Conservation (phyloP, 768 basidiomycete genomes). For the Xanthoconium stramineum region DNA sequence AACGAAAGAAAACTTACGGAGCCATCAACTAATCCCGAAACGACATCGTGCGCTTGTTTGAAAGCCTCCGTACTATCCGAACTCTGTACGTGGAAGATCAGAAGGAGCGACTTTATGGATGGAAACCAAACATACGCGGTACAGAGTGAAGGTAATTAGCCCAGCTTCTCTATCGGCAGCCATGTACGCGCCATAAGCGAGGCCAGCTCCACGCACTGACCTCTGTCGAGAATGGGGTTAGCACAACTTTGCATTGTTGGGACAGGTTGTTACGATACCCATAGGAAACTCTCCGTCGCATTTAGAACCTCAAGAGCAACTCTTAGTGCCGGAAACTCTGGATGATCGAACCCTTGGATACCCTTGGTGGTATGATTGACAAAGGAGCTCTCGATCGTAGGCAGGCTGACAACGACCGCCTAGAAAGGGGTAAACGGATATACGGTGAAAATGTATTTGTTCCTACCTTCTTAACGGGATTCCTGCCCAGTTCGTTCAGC, state of each 20-base stretch:
- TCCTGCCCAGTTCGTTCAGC: constrained; percentile 70
- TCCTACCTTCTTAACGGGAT: constrained; percentile 66
- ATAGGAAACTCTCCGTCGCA: constrained; percentile 91
- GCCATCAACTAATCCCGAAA: constrained; percentile 78
- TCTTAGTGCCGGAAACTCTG: constrained; percentile 79
- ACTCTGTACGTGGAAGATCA: constrained; percentile 47
- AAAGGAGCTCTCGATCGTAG: constrained; percentile 93
- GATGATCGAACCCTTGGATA: constrained; percentile 75
- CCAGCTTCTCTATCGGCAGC: constrained; percentile 77
- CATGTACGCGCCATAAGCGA: constrained; percentile 90
- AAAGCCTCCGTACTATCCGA: constrained; percentile 79
- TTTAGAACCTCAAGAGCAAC: constrained; percentile 88
- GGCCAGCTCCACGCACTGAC: constrained; percentile 88
- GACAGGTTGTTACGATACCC: constrained; percentile 49
- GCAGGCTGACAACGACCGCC: constrained; percentile 84
- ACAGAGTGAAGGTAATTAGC: constrained; percentile 69
- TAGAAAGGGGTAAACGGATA: constrained; percentile 27
- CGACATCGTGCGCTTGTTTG: constrained; percentile 72
- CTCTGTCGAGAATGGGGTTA: constrained; percentile 44
- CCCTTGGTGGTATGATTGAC: constrained; percentile 75
- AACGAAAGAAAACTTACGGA: constrained; percentile 47
- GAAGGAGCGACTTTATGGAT: neutral
- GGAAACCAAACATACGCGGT: constrained; percentile 52
- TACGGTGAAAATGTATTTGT: neutral
- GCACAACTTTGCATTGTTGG: neutral